Conservation (phyloP, 495 filamentous ascomycete genomes). For the Parachaetomium inaequale region DNA sequence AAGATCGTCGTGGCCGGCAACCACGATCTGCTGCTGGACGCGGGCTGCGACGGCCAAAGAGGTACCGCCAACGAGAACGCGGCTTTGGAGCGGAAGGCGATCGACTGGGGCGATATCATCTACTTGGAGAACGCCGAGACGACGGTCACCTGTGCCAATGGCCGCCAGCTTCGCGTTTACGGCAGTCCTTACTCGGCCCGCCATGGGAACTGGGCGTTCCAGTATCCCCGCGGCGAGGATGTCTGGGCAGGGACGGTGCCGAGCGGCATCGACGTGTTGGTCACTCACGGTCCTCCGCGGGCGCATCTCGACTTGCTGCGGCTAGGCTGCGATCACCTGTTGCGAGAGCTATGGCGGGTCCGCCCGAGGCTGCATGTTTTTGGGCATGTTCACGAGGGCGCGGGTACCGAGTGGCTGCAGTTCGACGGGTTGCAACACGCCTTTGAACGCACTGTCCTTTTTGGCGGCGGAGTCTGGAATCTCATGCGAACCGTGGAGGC, state of each 20-base stretch:
- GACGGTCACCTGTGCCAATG: slow-evolving; percentile 34
- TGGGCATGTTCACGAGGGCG: slow-evolving; percentile 65
- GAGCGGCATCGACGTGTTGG: slow-evolving; percentile 59
- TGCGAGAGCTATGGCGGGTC: slow-evolving; percentile 65
- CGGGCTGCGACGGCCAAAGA: slow-evolving; percentile 12
- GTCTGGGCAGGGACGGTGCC: slow-evolving; percentile 46
- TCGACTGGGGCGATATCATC: slow-evolving; percentile 47
- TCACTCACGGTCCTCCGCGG: slow-evolving; percentile 69
- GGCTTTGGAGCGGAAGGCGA: background rate
- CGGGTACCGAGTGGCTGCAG: slow-evolving; percentile 38
- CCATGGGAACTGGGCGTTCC: slow-evolving; percentile 35
- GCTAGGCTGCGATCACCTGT: slow-evolving; percentile 63
- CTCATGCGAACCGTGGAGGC: slow-evolving; percentile 7
- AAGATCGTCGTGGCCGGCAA: slow-evolving; percentile 77
- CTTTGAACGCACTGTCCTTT: slow-evolving; percentile 21
- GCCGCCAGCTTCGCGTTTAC: slow-evolving; percentile 36
- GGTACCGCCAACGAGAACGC: background rate
- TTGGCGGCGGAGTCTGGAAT: slow-evolving; percentile 25
- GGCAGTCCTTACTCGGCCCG: slow-evolving; percentile 38
- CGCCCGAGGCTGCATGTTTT: slow-evolving; percentile 69
- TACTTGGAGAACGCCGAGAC: slow-evolving; percentile 43
- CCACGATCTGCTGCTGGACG: slow-evolving; percentile 32
- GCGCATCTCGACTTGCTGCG: slow-evolving; percentile 58
- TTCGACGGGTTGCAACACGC: slow-evolving; percentile 28
- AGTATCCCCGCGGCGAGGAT: slow-evolving; percentile 22